phyloP scores from a whole-genome alignment of 2,329 filamentous ascomycete genomes.

The Xylariaceae sp. region DNA sequence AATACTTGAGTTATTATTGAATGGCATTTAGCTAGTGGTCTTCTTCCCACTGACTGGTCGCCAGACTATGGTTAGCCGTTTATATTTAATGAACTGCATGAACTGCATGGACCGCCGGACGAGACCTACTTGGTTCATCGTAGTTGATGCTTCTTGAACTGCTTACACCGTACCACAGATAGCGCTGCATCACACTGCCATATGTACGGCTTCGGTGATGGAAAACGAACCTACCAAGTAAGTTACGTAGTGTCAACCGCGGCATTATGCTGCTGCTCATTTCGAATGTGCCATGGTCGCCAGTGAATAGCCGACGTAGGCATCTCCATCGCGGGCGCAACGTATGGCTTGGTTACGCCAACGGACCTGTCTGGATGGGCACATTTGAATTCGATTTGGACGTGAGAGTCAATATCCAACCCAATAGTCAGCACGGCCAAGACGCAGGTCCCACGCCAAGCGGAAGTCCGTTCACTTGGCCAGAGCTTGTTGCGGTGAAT shows the following conservation, averaged over 20 bases:
- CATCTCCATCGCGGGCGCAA: no score
- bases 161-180: no score
- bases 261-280: no score
- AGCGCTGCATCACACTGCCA: no score
- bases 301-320: no score
- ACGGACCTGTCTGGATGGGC: no score
- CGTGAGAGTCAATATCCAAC: background rate
- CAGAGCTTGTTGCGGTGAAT: slow-evolving; percentile 23
- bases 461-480: slow-evolving; percentile 4
- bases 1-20: background rate
- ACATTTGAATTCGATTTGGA: background rate
- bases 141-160: no score
- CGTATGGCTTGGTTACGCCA: no score
- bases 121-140: background rate
- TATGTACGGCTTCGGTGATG: no score
- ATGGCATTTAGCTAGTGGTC: background rate
- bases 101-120: background rate
- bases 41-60: background rate
- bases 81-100: background rate
- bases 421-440: slow-evolving; percentile 6
- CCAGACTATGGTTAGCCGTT: background rate
- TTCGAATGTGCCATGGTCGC: no score
- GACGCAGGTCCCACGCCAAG: slow-evolving; percentile 4
- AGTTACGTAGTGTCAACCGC: no score
- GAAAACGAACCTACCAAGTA: no score